phyloP scores from a whole-genome alignment of 345 rosid genomes.

The Dipteronia dyeriana region DNA sequence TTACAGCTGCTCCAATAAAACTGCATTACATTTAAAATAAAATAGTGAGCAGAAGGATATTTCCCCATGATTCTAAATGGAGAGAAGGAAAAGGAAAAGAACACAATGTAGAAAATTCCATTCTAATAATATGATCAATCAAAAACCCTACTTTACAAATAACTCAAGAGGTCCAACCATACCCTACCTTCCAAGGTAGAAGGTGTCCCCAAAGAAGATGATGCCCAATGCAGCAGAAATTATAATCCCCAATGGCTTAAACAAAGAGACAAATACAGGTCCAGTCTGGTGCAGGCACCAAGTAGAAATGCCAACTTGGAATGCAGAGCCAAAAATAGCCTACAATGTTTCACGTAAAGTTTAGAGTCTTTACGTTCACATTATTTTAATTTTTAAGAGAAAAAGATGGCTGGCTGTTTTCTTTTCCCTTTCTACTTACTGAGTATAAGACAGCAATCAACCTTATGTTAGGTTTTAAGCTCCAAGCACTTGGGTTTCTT shows the following conservation, averaged over 20 bases:
- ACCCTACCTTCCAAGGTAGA: slow-evolving; percentile 64
- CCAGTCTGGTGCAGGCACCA: slow-evolving; percentile 67
- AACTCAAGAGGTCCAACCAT: background rate
- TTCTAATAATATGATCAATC: background rate
- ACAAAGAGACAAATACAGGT: slow-evolving; percentile 68
- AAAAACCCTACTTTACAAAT: slow-evolving; percentile 2
- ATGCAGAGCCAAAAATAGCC: slow-evolving; percentile 57
- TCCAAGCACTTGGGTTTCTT: slow-evolving; percentile 43
- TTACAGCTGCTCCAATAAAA: slow-evolving; percentile 49
- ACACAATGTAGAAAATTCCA: slow-evolving; percentile 1
- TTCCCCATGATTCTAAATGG: background rate
- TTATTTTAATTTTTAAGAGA: slow-evolving; percentile 10
- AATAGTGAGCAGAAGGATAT: background rate
- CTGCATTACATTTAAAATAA: slow-evolving; percentile 27
- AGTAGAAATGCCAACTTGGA: slow-evolving; percentile 57
- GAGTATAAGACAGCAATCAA: slow-evolving; percentile 43
- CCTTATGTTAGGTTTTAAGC: slow-evolving; percentile 35
- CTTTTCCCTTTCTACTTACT: slow-evolving; percentile 23
- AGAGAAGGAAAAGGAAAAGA: background rate
- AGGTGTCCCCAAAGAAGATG: slow-evolving; percentile 47
- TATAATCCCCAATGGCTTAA: slow-evolving; percentile 64
- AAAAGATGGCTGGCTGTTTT: background rate
- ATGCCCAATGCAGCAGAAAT: slow-evolving; percentile 51
- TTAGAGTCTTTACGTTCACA: background rate
- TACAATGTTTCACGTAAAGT: slow-evolving; percentile 5